Evolutionary conservation across 169 alveolate species (phyloP), one percentile per base, ranked within the genome.

Genomic region (Ichthyophthirius multifiliis): DNA sequence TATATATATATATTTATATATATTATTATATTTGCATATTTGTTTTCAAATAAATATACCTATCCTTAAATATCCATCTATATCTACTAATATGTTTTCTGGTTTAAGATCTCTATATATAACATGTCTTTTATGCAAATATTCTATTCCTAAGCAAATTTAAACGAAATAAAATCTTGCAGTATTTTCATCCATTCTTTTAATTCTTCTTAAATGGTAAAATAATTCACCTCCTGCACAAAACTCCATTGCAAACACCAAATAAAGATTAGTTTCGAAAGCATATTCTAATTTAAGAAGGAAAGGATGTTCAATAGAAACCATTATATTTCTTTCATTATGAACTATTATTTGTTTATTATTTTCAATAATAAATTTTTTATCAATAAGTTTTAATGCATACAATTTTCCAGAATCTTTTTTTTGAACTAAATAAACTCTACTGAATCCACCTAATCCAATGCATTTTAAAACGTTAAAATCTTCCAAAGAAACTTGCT

Each of bases 391-490:
- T 84, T 95, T 95, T 83, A 95, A 71, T 1, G 98, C 96, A 88
- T 89, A 95, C 27, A 89, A 82, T 64, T 75, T 76, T 39, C 95
- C 94, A 64, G 89, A 85, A 31, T 93, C 93, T 79, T 85, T 90
- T 65, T 91, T 94, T 45, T 94, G 78, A 3, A 93, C 97, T 71
- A 89, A 81, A 65, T 87, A 81, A 0, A 94, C 97, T 67, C 89
- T 78, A 18, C 96, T 92, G 41, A 91, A 94, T 1, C 96, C 96
- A 2, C 97, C 97, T 55, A 89, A 90, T 0, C 97, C 96, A 74
- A 94, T 83, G 0, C 91, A 90, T 46, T 89, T 85, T 2, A 94
- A 62, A 6, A 90, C 65, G 2, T 83, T 75, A 75, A 90, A 94
- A 55, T 91, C 94, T 35, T 77, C 82, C 1, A 88, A 31, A 4